phyloP scores from a whole-genome alignment of 176 grass and related monocot genomes.

The Pharus latifolius region DNA sequence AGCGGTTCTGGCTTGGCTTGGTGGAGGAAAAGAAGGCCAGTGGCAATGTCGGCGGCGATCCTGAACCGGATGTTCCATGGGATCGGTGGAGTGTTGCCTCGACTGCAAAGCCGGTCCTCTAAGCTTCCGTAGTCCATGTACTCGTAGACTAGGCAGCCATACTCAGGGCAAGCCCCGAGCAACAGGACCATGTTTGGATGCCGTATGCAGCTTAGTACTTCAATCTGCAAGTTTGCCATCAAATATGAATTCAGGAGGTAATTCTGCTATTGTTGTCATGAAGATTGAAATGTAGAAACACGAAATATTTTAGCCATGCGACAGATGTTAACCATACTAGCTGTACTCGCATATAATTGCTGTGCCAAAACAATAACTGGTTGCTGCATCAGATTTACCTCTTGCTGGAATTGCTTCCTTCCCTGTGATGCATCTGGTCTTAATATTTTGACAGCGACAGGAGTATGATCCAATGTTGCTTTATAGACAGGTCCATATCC shows the following conservation, averaged over 20 bases:
- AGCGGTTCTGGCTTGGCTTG: constrained; percentile 79
- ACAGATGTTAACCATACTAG: neutral
- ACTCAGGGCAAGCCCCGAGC: constrained; percentile 86
- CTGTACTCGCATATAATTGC: neutral
- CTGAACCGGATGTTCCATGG: constrained; percentile 76
- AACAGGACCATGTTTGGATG: constrained; percentile 93
- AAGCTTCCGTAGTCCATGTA: constrained; percentile 94
- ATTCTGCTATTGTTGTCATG: neutral
- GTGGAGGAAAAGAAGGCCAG: constrained; percentile 77
- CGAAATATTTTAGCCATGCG: too few species aligned
- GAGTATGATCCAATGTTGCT: constrained; percentile 75
- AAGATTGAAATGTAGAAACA: neutral
- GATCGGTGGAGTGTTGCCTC: constrained; percentile 47
- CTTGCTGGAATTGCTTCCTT: constrained; percentile 94
- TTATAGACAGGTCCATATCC: constrained; percentile 91
- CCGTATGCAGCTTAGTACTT: constrained; percentile 78
- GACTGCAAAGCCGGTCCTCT: constrained; percentile 64
- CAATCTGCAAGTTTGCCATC: constrained; percentile 31
- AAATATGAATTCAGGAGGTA: neutral
- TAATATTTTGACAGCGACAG: constrained; percentile 81
- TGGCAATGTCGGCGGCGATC: constrained; percentile 73
- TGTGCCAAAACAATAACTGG: neutral
- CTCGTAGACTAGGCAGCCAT: constrained; percentile 78
- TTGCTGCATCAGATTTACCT: constrained; percentile 38
- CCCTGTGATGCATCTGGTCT: constrained; percentile 86